Base-by-base conservation (phyloP, 371 early-diverging fungal genomes). In the Blakeslea trispora region DNA sequence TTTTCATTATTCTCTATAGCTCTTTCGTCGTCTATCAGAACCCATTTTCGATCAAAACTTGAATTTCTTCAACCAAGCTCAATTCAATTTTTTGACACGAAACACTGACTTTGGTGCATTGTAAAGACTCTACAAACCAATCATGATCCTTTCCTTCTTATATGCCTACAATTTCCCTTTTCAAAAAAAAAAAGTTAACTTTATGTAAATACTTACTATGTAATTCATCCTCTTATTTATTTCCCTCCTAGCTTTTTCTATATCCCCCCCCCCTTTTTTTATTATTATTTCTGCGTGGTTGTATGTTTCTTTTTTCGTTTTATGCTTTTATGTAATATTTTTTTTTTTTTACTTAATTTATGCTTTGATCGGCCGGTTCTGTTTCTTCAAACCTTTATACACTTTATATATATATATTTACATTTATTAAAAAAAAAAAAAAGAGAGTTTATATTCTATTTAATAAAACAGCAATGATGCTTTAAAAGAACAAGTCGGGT, bases 401-500 rank as follows among this genome's bases (percentile, higher is more conserved):
- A n/a, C 32, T 32, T 32, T 32, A 32, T 32, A 32, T 32, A 32
- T 32, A 32, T 6, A 32, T 32, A 10, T 32, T 32, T 32, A 32
- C 10, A 10, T 32, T 6, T 6, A 32, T 10, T 32, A 32, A 32
- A 6, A 32, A 32, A 10, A 5, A 32, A 32, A 44, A 19, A 19
- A 21, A 19, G 21, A 5, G 11, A 3, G 17, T 19, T 5, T 44
- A 5, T 19, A 44, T 11, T 18, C 18, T 18, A 17, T 40, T 17
- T 8, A 15, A 15, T 5, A 17, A n/a, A n/a, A n/a, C n/a, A n/a
- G n/a, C 17, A 8, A 11, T 6, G 11, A 40, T 40, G 17, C 17
- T 15, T 28, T 57, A 73, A 58, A 71, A 74, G 40, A 54, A 71
- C 34, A 74, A 41, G 52, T 74, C 71, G 19, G 74, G 74, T 14